Evolutionary conservation across 495 filamentous ascomycete genomes (phyloP).

Genomic region (Immersiella caudata): DNA sequence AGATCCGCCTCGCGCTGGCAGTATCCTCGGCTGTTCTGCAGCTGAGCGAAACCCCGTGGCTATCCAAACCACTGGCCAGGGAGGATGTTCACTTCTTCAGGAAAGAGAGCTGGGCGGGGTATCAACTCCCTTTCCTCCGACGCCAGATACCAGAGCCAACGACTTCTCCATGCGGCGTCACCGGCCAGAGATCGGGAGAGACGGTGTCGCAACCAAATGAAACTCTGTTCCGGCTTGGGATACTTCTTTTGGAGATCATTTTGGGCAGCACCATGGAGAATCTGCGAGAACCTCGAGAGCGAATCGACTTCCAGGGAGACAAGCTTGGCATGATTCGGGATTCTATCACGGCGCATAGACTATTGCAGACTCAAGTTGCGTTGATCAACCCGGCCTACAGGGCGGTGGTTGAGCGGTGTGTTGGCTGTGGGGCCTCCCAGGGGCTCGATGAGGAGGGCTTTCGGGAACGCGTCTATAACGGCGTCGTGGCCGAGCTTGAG

Average conservation of each 20-base stretch:
- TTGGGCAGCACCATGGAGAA: background rate
- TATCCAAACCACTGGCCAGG: background rate
- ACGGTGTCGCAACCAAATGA: background rate
- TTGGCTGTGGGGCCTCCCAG: background rate
- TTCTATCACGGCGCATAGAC: constrained; percentile 4
- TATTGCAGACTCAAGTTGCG: background rate
- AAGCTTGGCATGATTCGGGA: background rate
- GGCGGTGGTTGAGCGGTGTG: background rate
- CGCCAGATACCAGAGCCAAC: background rate
- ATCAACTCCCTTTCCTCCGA: background rate
- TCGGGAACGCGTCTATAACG: constrained; percentile 4
- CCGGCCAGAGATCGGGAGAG: background rate
- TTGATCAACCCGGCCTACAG: constrained; percentile 4
- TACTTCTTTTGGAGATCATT: constrained; percentile 9
- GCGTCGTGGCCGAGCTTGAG: constrained; percentile 10
- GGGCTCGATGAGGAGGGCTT: constrained; percentile 5
- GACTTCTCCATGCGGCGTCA: too few relatives aligned
- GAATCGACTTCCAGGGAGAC: background rate
- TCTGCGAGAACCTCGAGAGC: background rate
- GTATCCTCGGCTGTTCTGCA: background rate
- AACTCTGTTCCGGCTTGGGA: background rate
- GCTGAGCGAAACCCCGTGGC: constrained; percentile 7
- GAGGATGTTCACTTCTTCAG: constrained; percentile 10
- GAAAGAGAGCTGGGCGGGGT: background rate
- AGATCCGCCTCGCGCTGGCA: background rate